phyloP scores from a whole-genome alignment of 768 basidiomycete species.

The Termitomyces sp. region DNA sequence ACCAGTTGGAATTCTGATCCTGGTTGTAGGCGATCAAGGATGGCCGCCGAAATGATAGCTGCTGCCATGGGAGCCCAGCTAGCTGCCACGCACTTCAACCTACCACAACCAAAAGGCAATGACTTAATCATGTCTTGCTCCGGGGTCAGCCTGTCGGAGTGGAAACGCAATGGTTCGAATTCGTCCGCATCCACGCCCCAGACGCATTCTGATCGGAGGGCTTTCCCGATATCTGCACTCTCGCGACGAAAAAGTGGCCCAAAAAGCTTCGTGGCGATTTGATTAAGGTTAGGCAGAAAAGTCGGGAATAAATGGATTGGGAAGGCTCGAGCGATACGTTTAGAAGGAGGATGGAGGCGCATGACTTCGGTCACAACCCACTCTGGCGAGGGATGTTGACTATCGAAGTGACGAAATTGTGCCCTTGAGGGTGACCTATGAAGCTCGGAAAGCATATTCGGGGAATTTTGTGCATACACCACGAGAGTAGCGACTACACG shows the following conservation, averaged over 20 bases:
- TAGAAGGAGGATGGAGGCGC: slow-evolving; percentile 47
- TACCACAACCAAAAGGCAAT: slow-evolving; percentile 47
- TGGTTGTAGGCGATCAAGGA: slow-evolving; percentile 30
- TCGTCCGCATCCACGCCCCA: slow-evolving; percentile 30
- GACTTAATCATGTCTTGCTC: slow-evolving; percentile 16
- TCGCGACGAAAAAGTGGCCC: slow-evolving; percentile 17
- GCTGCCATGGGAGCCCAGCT: slow-evolving; percentile 49
- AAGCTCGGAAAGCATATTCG: slow-evolving; percentile 30
- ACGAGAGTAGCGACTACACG: slow-evolving; percentile 45
- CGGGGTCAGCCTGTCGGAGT: slow-evolving; percentile 13
- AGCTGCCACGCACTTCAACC: slow-evolving; percentile 40
- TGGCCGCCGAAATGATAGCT: slow-evolving; percentile 38
- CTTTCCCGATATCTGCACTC: slow-evolving; percentile 29
- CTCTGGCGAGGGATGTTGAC: slow-evolving; percentile 24
- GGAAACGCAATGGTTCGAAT: slow-evolving; percentile 42
- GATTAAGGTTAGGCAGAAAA: not conserved
- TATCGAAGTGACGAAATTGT: slow-evolving; percentile 22
- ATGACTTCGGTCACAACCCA: slow-evolving; percentile 39
- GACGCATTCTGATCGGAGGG: slow-evolving; percentile 26
- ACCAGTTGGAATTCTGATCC: slow-evolving; percentile 21
- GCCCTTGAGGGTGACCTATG: slow-evolving; percentile 22
- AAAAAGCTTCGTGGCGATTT: not conserved
- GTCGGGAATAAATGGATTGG: not conserved
- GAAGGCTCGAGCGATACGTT: slow-evolving; percentile 33
- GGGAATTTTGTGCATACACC: slow-evolving; percentile 29